Evolutionary conservation across 768 basidiomycete species (phyloP).

Genomic region (Fistulinella prunicolor): DNA sequence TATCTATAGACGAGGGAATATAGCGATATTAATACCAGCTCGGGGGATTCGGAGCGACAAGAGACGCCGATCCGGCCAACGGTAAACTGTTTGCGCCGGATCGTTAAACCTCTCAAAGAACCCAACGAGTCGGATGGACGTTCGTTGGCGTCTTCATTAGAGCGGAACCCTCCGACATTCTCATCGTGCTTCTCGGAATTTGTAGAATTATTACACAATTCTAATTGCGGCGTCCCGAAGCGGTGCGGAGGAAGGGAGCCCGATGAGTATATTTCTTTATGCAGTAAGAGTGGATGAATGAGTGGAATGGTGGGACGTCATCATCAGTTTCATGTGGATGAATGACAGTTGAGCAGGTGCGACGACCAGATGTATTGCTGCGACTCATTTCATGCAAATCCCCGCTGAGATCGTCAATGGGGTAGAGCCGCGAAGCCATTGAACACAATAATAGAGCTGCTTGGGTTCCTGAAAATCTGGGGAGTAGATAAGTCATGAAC

Average conservation of each 20-base stretch:
- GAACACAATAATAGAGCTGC: not conserved
- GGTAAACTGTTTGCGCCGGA: not conserved
- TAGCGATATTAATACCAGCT: not conserved
- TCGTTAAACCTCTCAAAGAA: not conserved
- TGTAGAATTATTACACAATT: no score
- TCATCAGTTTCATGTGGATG: not conserved
- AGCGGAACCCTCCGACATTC: no score
- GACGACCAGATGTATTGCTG: not conserved
- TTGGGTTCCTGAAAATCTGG: not conserved
- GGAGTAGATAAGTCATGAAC: not conserved
- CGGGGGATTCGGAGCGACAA: not conserved
- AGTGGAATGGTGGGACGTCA: not conserved
- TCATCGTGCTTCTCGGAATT: not conserved
- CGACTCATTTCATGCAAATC: not conserved
- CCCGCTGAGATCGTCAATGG: not conserved
- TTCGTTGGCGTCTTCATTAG: not conserved
- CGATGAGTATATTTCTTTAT: not conserved
- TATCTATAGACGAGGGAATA: slow-evolving; percentile 1
- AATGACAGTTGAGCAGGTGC: no score
- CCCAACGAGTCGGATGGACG: not conserved
- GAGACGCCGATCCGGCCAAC: not conserved
- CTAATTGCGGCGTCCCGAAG: slow-evolving; percentile 1
- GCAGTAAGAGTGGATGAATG: not conserved
- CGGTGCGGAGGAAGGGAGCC: not conserved
- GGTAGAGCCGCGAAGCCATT: no score